Base-by-base conservation (phyloP, 108 stramenopile species). In the Cafeteria roenbergensis region DNA sequence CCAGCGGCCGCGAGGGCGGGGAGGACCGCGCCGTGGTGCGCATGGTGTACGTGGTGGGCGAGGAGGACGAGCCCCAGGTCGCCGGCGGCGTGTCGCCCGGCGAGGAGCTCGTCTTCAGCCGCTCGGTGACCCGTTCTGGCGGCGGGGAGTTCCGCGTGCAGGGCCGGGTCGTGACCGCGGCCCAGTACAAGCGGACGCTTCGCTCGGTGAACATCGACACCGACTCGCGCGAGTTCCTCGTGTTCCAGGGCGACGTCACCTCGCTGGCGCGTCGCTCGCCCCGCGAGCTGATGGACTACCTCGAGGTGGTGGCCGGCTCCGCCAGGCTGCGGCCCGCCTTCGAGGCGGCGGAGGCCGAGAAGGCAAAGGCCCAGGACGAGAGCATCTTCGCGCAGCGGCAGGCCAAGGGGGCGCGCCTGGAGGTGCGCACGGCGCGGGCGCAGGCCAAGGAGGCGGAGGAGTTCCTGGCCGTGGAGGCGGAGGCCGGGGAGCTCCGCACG, bases 181-280 rank as follows among this genome's bases (percentile, higher is more conserved):
- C 88, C 27, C 71, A 83, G 57, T 99, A 99, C 71, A 92, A 92
- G 74, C 36, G 51, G 34, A 27, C 22, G 3, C 75, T 81, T 27
- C 55, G 62, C 61, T 31, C 80, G 21, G 94, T 99, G 71, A 94
- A 94, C n/a, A 93, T 99, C 17, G 76, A 95, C 56, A 82, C 92
- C 70, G 92, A 93, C 71, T 93, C 92, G 2, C 80, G 95, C n/a
- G 97, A 99, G 78, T 99, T 99, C 75, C 73, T 99, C 28, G 95
- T 99, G 26, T 99, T 99, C 77, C 92, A 93, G 51, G 97, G 97
- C 22, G 97, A 99, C 75, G 95, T 99, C 29, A 94, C 96, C 73
- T 76, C 82, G 51, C 81, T 96, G 71, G 95, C 95, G 0, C 77
- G 86, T 28, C 94, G 93, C 74, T 77, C 82, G 35, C 92, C 94